A percentile compares a stretch with the other conserved stretches of the same genome.
Evolutionary conservation across 2,329 filamentous ascomycete species (phyloP).

Genomic region (Hortaea werneckii): DNA sequence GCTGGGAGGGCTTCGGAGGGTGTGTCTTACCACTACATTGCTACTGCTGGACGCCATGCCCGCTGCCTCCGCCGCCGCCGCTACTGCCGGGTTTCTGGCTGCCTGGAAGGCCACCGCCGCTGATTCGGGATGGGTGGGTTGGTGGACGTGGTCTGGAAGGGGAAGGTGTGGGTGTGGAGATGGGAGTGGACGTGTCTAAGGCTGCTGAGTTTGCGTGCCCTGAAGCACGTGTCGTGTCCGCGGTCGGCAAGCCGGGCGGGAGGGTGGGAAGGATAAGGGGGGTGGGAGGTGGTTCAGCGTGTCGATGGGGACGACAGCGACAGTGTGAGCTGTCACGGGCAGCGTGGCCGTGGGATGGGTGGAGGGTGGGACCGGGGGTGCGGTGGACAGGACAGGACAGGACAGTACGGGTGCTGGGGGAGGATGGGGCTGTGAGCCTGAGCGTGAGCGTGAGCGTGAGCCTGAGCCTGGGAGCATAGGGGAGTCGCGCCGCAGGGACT

Average conservation of each 20-base stretch:
- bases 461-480: neutral
- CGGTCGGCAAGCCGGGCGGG: neutral
- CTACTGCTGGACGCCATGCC: slow-evolving; percentile 78
- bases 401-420: neutral
- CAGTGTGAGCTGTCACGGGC: neutral
- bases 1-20: neutral
- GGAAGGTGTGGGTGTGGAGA: too few relatives aligned
- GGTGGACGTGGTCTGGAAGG: neutral
- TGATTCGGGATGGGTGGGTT: neutral
- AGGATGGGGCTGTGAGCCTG: neutral
- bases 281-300: neutral
- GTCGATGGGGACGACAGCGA: neutral
- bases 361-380: neutral
- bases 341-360: neutral
- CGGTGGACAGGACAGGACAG: neutral
- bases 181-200: neutral
- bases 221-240: neutral
- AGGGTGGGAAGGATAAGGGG: neutral
- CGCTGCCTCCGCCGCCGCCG: neutral
- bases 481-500: neutral
- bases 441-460: too few relatives aligned
- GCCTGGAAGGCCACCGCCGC: neutral
- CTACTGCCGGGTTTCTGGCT: neutral
- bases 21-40: slow-evolving; percentile 39
- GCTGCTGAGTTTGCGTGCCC: neutral